Base-by-base conservation (phyloP, 768 basidiomycete genomes). In the Nidularia sp. region DNA sequence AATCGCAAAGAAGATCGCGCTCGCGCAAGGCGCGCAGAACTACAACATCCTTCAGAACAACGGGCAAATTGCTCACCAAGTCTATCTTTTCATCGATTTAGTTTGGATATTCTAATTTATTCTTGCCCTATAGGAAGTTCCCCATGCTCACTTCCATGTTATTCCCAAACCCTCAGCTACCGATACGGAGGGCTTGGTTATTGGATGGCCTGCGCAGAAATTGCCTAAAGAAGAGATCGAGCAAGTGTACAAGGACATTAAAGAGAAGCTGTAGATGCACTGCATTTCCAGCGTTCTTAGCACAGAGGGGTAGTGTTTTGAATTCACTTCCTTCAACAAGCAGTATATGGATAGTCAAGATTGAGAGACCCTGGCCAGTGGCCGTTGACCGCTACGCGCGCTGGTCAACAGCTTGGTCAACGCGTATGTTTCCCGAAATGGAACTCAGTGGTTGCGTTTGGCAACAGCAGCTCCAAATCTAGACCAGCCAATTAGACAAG, bases 71-170 rank as follows among this genome's bases (percentile, higher is more conserved):
- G 87, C 80, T 50, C 85, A 79, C 62, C 84, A 83, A 71, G 80
- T 79, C 49, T 39, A 59, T 57, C 48, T 7, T 12, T 3, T 49
- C 36, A 18, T 35, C 34, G 41, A 39, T 43, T 13, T n/a, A 34
- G 12, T 15, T 48, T 34, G 10, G 39, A 34, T 53, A 18, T 35
- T 39, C 47, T 51, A 12, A 52, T 35, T 47, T 15, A 29, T 29
- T 29, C 4, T 4, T 34, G 12, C 6, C 43, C 12, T 6, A 6
- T 47, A 33, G 84, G 73, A 80, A 48, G 92, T 96, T 29, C 80
- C 85, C 50, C 93, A 96, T 60, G 92, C 93, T 10, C 93, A 96
- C 66, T 93, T 93, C 71, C 93, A 98, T 61, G 78, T 98, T 59
- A 95, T 98, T 55, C 94, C 95, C 2, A 98, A 97, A 66, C 92